These are phyloP conservation scores for Verticillium tricorpus DNA, from an alignment of 2,329 filamentous ascomycete species.

Conservation along the genomic window DNA sequence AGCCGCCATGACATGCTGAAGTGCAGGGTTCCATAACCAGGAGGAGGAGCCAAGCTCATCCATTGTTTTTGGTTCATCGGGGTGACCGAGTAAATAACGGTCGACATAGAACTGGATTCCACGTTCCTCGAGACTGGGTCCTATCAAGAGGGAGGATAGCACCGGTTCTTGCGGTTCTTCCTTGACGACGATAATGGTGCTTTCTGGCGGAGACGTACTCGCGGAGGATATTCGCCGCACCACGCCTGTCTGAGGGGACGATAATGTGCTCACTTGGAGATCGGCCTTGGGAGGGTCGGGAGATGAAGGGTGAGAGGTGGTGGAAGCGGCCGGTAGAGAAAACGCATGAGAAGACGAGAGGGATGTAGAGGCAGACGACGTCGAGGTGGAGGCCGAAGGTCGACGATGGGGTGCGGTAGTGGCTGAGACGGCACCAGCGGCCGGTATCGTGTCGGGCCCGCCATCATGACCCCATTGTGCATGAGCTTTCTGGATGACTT, in stretches of 20 bases:
- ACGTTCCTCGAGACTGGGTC: constrained; percentile 38
- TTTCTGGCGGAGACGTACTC: not conserved
- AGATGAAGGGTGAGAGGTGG: not conserved
- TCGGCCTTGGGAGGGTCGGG: not conserved
- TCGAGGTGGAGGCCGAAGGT: not conserved
- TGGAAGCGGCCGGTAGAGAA: not conserved
- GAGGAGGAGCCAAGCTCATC: constrained; percentile 29
- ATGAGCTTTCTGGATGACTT: constrained; percentile 55
- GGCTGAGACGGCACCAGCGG: not conserved
- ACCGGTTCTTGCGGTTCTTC: constrained; percentile 4
- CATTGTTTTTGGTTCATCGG: constrained; percentile 39
- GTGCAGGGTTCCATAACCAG: constrained; percentile 33
- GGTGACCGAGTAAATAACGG: constrained; percentile 45
- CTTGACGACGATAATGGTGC: not conserved
- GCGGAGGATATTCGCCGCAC: not conserved
- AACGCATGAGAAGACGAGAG: not conserved
- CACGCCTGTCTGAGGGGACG: not conserved
- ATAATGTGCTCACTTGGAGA: not conserved
- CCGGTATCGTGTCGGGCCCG: not conserved
- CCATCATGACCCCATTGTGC: constrained; percentile 38
- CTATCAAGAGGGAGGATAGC: constrained; percentile 27
- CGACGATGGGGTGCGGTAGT: not conserved
- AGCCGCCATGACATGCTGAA: constrained; percentile 48
- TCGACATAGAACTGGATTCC: constrained; percentile 48
- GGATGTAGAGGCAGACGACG: not conserved